A percentile compares a stretch with the other conserved stretches of the same genome.
phyloP scores from a whole-genome alignment of 2,329 filamentous ascomycete species.

The Pseudocercospora ulei region DNA sequence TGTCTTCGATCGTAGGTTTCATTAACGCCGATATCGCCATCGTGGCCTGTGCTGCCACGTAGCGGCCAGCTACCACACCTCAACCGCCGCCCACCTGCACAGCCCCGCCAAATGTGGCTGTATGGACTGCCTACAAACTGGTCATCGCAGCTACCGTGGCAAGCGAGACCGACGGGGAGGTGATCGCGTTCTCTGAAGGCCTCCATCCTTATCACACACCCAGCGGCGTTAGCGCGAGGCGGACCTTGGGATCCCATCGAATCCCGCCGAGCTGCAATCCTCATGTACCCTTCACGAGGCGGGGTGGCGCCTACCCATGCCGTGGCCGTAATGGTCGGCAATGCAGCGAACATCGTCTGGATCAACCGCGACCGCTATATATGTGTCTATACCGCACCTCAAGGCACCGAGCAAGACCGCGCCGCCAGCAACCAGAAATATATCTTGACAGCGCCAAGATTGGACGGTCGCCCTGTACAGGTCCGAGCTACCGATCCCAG shows the following conservation, averaged over 20 bases:
- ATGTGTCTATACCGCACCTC: conserved; percentile 6
- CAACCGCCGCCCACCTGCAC: too few species aligned
- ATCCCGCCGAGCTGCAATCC: not conserved
- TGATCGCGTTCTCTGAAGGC: not conserved
- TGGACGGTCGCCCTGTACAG: conserved; percentile 1
- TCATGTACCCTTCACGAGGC: too few species aligned
- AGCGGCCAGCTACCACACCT: too few species aligned
- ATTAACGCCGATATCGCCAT: too few species aligned
- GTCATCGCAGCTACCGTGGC: not conserved
- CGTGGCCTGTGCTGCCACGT: too few species aligned
- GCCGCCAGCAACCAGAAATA: conserved; percentile 1
- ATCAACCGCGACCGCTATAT: conserved; percentile 7
- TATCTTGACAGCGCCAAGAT: conserved; percentile 2
- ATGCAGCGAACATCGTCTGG: conserved; percentile 7
- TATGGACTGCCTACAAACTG: conserved; percentile 2
- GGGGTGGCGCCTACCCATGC: conserved; percentile 3
- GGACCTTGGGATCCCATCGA: not conserved
- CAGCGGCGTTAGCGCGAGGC: not conserved
- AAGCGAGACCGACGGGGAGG: not conserved
- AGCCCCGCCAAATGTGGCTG: too few species aligned
- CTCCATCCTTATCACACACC: not conserved
- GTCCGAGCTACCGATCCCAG: not conserved
- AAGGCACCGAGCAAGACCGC: conserved; percentile 1
- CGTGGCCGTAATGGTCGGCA: conserved; percentile 2
- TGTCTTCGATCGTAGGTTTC: too few species aligned